Evolutionary conservation across 768 basidiomycete species (phyloP).

Genomic region (Candolleomyces eurysporus): DNA sequence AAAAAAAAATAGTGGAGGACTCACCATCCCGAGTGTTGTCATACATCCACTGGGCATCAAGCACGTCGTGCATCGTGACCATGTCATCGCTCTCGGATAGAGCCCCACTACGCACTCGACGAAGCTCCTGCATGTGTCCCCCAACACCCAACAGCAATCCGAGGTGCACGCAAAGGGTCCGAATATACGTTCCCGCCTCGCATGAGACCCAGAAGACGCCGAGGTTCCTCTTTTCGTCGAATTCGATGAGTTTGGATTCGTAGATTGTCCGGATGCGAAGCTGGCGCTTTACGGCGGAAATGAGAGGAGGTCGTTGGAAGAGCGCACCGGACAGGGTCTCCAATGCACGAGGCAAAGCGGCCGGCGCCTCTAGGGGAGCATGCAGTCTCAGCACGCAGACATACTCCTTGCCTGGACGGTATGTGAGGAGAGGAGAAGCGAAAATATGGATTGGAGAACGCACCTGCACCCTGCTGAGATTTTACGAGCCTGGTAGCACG

Average conservation of each 20-base stretch:
- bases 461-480: slow-evolving; percentile 97
- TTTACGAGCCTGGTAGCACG: slow-evolving; percentile 97
- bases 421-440: slow-evolving; percentile 2
- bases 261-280: slow-evolving; percentile 96
- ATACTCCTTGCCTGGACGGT: slow-evolving; percentile 87
- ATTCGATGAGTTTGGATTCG: slow-evolving; percentile 93
- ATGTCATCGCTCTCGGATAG: slow-evolving; percentile 98
- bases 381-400: slow-evolving; percentile 95
- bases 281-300: slow-evolving; percentile 98
- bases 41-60: slow-evolving; percentile 98
- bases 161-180: slow-evolving; percentile 96
- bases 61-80: slow-evolving; percentile 99
- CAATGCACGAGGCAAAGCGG: slow-evolving; percentile 87
- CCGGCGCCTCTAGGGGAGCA: slow-evolving; percentile 73
- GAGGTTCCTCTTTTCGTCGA: slow-evolving; percentile 95
- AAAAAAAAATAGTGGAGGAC: slow-evolving; percentile 17
- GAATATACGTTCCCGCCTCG: slow-evolving; percentile 95
- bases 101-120: slow-evolving; percentile 92
- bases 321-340: slow-evolving; percentile 97
- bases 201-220: slow-evolving; percentile 99
- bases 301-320: slow-evolving; percentile 98
- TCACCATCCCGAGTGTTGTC: slow-evolving; percentile 95
- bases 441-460: slow-evolving; percentile 20
- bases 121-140: slow-evolving; percentile 99
- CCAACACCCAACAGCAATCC: slow-evolving; percentile 94